These are phyloP conservation scores for Prunus dulcis DNA, from an alignment of 306 rosid species.

Conservation along the genomic window DNA sequence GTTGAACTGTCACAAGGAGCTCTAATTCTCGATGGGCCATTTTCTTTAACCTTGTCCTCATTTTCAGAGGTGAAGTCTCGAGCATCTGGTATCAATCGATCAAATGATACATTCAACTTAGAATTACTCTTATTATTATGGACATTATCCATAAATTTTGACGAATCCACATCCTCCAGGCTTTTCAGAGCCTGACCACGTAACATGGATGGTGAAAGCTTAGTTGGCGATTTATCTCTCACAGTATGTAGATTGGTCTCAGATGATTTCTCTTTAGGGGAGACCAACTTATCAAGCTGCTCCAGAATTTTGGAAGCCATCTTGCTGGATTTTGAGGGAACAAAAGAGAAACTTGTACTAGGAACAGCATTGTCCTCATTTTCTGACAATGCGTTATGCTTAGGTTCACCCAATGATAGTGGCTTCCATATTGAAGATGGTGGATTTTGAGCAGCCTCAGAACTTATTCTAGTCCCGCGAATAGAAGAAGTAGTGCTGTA, in stretches of 20 bases:
- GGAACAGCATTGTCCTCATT: constrained; percentile 38
- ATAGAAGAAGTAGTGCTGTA: constrained; percentile 45
- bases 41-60: constrained; percentile 46
- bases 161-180: constrained; percentile 71
- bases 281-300: constrained; percentile 75
- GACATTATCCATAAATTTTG: constrained; percentile 43
- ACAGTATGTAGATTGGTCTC: constrained; percentile 35
- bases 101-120: constrained; percentile 23
- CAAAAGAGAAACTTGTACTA: constrained; percentile 34
- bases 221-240: constrained; percentile 55
- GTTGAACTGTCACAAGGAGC: constrained; percentile 32
- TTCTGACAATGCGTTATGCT: constrained; percentile 40
- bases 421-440: constrained; percentile 45
- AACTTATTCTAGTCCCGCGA: constrained; percentile 31
- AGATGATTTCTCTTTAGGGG: constrained; percentile 65
- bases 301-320: constrained; percentile 76
- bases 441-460: constrained; percentile 38
- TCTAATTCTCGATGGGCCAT: constrained; percentile 36
- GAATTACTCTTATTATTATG: constrained; percentile 14
- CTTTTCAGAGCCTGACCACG: constrained; percentile 81
- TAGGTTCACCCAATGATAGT: constrained; percentile 33
- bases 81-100: constrained; percentile 26
- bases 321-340: constrained; percentile 69
- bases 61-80: constrained; percentile 33
- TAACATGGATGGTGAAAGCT: constrained; percentile 77